A percentile compares a stretch with the other conserved stretches of the same genome.
phyloP scores from a whole-genome alignment of 768 basidiomycete genomes.

The Boletus sp. region DNA sequence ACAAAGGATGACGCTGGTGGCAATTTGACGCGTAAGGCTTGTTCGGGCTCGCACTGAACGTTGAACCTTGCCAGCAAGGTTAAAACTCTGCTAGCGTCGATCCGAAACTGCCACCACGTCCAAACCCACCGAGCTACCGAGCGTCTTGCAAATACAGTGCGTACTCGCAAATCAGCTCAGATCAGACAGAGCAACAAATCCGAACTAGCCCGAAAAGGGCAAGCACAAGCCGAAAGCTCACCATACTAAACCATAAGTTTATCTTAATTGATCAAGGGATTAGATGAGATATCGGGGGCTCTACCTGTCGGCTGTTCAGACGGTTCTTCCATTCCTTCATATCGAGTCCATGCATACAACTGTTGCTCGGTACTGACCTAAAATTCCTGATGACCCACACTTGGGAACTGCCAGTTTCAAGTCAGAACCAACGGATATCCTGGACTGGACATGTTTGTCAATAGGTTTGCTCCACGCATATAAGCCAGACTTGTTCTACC shows the following conservation, averaged over 20 bases:
- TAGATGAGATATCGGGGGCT: neutral
- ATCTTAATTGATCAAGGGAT: neutral
- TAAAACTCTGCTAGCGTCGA: too few relatives aligned
- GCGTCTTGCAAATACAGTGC: neutral
- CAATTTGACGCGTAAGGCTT: too few relatives aligned
- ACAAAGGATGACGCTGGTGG: too few relatives aligned
- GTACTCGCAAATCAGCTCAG: conserved; percentile 13
- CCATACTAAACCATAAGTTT: neutral
- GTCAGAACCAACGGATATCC: neutral
- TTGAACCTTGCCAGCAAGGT: too few relatives aligned
- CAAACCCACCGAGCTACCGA: too few relatives aligned
- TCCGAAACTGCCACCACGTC: neutral
- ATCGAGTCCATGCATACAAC: neutral
- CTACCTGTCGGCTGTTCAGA: neutral
- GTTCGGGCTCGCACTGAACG: too few relatives aligned
- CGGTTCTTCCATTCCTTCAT: neutral
- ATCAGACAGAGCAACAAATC: neutral
- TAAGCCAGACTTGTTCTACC: neutral
- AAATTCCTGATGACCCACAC: neutral
- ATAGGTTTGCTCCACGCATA: conserved; percentile 1
- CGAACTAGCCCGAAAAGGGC: neutral
- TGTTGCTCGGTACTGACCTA: neutral
- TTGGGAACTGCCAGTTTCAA: neutral
- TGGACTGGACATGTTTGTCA: neutral
- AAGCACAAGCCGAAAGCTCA: too few relatives aligned